phyloP scores from a whole-genome alignment of 1,284 basidiomycete species.

The Naganishia albida region DNA sequence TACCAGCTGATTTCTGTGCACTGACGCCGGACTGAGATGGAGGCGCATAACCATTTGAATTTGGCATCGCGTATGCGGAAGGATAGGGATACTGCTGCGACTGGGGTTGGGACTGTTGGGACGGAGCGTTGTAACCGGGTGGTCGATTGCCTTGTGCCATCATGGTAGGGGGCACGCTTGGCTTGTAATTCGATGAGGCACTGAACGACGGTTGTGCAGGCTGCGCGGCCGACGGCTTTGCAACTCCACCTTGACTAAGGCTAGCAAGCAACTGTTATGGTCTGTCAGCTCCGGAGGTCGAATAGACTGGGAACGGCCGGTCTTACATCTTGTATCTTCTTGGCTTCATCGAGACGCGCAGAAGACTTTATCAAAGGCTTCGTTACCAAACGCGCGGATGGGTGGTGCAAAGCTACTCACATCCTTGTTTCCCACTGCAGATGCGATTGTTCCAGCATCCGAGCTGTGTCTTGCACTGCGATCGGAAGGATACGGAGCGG shows the following conservation, averaged over 20 bases:
- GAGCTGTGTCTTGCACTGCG: constrained; percentile 5
- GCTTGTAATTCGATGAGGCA: constrained; percentile 1
- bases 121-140: constrained; percentile 30
- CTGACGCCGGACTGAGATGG: neutral
- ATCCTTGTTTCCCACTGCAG: constrained; percentile 12
- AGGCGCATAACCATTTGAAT: neutral
- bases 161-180: neutral
- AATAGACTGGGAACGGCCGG: constrained; percentile 26
- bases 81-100: constrained; percentile 32
- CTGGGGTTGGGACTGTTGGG: constrained; percentile 25
- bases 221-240: constrained; percentile 27
- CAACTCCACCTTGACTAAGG: constrained; percentile 31
- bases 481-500: constrained; percentile 16
- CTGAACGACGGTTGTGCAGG: constrained; percentile 17
- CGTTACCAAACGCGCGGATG: neutral
- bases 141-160: neutral
- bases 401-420: neutral
- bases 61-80: constrained; percentile 17
- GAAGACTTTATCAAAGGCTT: constrained; percentile 2
- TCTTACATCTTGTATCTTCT: constrained; percentile 37
- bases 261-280: constrained; percentile 38
- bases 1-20: constrained; percentile 15
- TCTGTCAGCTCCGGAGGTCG: constrained; percentile 40
- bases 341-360: constrained; percentile 30
- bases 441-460: constrained; percentile 10